Conservation (phyloP, 108 stramenopile genomes). For the Hondaea fermentalgiana region DNA sequence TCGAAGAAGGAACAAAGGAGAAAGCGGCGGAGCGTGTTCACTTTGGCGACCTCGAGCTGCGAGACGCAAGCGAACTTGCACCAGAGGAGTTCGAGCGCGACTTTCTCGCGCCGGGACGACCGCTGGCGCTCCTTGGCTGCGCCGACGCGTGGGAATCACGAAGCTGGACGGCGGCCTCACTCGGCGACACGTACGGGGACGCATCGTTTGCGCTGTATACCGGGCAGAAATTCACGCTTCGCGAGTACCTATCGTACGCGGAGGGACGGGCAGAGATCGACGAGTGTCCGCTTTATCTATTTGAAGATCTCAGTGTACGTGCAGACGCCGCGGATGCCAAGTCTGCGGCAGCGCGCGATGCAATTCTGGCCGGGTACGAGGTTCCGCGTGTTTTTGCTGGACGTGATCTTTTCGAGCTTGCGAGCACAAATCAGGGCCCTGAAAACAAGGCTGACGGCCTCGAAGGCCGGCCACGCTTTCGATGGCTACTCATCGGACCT, state of each 20-base stretch:
- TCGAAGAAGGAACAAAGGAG: background rate
- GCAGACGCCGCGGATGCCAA: background rate
- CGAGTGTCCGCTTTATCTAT: conserved; percentile 94
- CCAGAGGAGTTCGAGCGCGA: background rate
- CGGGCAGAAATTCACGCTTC: background rate
- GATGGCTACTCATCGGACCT: conserved; percentile 89
- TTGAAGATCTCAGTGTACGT: conserved; percentile 61
- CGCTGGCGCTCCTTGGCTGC: background rate
- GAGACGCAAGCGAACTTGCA: background rate
- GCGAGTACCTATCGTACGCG: conserved; percentile 20
- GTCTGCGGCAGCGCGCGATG: background rate
- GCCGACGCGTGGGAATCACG: background rate
- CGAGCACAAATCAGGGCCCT: conserved; percentile 4
- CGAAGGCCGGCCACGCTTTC: conserved; percentile 91
- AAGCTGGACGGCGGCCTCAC: background rate
- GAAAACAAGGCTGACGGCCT: conserved; percentile 44
- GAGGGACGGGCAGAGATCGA: conserved; percentile 46
- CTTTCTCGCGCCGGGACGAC: background rate
- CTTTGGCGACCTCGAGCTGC: background rate
- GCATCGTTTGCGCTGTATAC: background rate
- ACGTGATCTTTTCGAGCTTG: conserved; percentile 25
- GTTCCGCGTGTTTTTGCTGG: conserved; percentile 11
- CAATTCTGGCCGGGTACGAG: conserved; percentile 18
- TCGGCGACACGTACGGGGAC: background rate
- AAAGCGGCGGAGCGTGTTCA: background rate